Evolutionary conservation across 805 yeast genomes (phyloP).

Genomic region (Metschnikowia corniflorae): DNA sequence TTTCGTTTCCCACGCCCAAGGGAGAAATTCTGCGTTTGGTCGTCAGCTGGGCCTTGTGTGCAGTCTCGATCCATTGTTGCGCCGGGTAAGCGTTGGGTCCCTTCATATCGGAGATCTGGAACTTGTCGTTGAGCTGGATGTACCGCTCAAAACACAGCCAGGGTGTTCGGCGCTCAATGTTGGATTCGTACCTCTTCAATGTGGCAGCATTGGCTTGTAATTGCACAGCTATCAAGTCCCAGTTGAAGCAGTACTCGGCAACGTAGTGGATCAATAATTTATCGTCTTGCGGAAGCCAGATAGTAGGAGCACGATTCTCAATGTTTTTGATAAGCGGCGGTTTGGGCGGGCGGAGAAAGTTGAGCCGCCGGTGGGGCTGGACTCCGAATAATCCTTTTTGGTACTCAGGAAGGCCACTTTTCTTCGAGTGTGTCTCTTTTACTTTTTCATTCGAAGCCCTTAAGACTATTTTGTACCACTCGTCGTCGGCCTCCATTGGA

Average conservation of each 20-base stretch:
- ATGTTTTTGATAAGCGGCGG: slow-evolving; percentile 84
- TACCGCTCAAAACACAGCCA: slow-evolving; percentile 99
- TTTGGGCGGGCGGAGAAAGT: slow-evolving; percentile 76
- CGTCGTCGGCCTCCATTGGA: slow-evolving; percentile 60
- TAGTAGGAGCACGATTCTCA: slow-evolving; percentile 83
- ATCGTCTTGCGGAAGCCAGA: slow-evolving; percentile 96
- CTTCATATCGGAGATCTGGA: slow-evolving; percentile 80
- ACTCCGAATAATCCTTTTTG: slow-evolving; percentile 60
- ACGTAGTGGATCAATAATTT: slow-evolving; percentile 72
- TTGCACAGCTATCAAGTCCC: slow-evolving; percentile 88
- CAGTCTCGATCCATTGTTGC: slow-evolving; percentile 88
- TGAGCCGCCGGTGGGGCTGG: slow-evolving; percentile 51
- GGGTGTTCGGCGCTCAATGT: slow-evolving; percentile 92
- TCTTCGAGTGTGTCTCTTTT: neutral
- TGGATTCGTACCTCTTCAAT: slow-evolving; percentile 64
- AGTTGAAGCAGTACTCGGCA: slow-evolving; percentile 83
- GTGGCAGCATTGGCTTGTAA: slow-evolving; percentile 63
- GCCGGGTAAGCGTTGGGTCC: slow-evolving; percentile 83
- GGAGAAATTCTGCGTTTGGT: slow-evolving; percentile 89
- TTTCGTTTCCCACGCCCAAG: slow-evolving; percentile 87
- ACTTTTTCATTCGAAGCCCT: slow-evolving; percentile 31
- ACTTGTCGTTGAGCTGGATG: slow-evolving; percentile 85
- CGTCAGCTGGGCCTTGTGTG: slow-evolving; percentile 82
- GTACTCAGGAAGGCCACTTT: slow-evolving; percentile 30
- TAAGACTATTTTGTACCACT: slow-evolving; percentile 56